These are phyloP conservation scores for Magnusiomyces ingens DNA, from an alignment of 1,139 yeast species.

Conservation along the genomic window DNA sequence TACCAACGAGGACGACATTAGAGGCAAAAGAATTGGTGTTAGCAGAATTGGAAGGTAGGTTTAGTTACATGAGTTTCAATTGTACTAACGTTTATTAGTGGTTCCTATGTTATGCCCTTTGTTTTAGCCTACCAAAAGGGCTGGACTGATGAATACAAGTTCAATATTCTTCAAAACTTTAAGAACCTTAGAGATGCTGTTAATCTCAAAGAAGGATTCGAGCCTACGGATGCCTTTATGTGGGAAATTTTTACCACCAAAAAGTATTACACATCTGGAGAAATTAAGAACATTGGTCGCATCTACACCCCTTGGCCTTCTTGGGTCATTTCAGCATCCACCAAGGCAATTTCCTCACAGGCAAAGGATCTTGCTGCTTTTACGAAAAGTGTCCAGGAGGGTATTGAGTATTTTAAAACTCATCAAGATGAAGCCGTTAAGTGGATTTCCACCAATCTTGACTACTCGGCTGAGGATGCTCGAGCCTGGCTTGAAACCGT, in stretches of 20 bases:
- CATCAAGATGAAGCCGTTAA: slow-evolving; percentile 60
- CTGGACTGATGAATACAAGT: slow-evolving; percentile 39
- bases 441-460: slow-evolving; percentile 60
- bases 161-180: slow-evolving; percentile 60
- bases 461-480: slow-evolving; percentile 73
- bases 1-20: slow-evolving; percentile 45
- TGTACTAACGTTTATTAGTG: slow-evolving; percentile 37
- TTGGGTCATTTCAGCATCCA: slow-evolving; percentile 66
- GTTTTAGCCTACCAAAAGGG: slow-evolving; percentile 61
- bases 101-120: slow-evolving; percentile 85
- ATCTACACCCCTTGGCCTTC: slow-evolving; percentile 96
- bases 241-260: slow-evolving; percentile 93
- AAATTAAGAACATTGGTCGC: slow-evolving; percentile 76
- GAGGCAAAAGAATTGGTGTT: slow-evolving; percentile 66
- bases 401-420: slow-evolving; percentile 55
- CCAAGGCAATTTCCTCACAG: slow-evolving; percentile 25
- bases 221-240: slow-evolving; percentile 76
- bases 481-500: slow-evolving; percentile 75
- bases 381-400: slow-evolving; percentile 51
- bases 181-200: slow-evolving; percentile 74
- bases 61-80: background rate
- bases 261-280: slow-evolving; percentile 70
- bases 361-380: slow-evolving; percentile 37
- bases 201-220: slow-evolving; percentile 40
- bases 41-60: slow-evolving; percentile 58